Evolutionary conservation across 176 grass and related monocot species (phyloP), one percentile per base, ranked within the genome.

Genomic region (Saccharum officinarum): DNA sequence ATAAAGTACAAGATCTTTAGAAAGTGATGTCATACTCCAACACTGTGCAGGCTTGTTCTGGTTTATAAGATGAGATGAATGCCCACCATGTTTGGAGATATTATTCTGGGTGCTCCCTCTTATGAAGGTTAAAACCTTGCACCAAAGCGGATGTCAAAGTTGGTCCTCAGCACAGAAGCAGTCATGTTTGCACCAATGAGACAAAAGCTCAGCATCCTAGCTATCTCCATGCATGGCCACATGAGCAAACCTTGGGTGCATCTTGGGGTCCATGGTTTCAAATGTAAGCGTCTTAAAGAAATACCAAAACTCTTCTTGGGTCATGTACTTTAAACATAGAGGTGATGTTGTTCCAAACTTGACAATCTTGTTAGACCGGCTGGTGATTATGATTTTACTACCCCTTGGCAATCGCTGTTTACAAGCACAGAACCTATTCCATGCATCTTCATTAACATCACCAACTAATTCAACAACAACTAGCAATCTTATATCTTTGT

Each of bases 371-470:
- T 71, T 42, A 25, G 65, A 57, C 2, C 9, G 7, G 18, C 26
- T 41, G 20, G 20, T n/a, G 22, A 88, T 1, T 37, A 83, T 78
- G 46, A 83, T 28, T 62, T 82, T 88, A 57, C 80, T 83, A 42
- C 57, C 34, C 1, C 17, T 34, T 60, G 33, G 37, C 2, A 63
- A 5, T 2, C 4, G 14, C 3, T 8, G 52, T 47, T 7, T 67
- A 17, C 7, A 75, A 34, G 18, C 57, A 37, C 22, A 57, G 10
- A 55, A 57, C 18, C 2, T 33, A 33, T 33, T 33, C 33, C 33
- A 33, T 33, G 33, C 33, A 33, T 33, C 33, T 33, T 33, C 33
- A 33, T 33, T 33, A 1, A 33, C 1, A 33, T 33, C 33, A 33
- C 2, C 33, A 33, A 33, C 33, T 33, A 33, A 33, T 1, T 33